phyloP scores from a whole-genome alignment of 352 stramenopile genomes.

The Phytophthora pistaciae region DNA sequence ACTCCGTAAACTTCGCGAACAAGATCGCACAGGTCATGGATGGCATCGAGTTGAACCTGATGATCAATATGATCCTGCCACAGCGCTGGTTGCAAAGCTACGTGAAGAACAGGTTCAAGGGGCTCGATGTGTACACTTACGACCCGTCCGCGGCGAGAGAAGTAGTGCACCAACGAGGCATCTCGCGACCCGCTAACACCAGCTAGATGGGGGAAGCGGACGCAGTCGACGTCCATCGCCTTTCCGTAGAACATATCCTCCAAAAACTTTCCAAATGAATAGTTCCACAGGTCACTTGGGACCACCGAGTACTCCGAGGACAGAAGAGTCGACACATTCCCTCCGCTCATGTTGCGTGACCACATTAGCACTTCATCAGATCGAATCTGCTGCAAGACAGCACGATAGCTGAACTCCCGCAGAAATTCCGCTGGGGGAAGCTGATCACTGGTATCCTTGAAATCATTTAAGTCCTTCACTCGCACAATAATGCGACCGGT shows the following conservation, averaged over 20 bases:
- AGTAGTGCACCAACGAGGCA: slow-evolving; percentile 78
- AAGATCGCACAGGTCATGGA: slow-evolving; percentile 80
- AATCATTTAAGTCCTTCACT: slow-evolving; percentile 76
- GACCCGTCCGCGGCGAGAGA: slow-evolving; percentile 74
- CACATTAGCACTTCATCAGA: slow-evolving; percentile 79
- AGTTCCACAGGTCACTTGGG: slow-evolving; percentile 80
- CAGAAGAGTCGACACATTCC: slow-evolving; percentile 27
- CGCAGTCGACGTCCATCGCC: slow-evolving; percentile 72
- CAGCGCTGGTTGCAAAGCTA: slow-evolving; percentile 82
- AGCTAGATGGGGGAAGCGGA: slow-evolving; percentile 71
- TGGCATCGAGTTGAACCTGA: slow-evolving; percentile 62
- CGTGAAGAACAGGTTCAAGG: slow-evolving; percentile 83
- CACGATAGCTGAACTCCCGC: slow-evolving; percentile 70
- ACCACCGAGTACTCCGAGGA: slow-evolving; percentile 69
- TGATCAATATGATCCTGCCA: slow-evolving; percentile 88
- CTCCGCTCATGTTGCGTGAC: slow-evolving; percentile 48
- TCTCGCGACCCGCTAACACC: slow-evolving; percentile 70
- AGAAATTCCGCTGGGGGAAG: slow-evolving; percentile 63
- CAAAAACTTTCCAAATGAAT: slow-evolving; percentile 90
- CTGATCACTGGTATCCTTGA: slow-evolving; percentile 70
- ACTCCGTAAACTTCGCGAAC: slow-evolving; percentile 78
- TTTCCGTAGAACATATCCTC: slow-evolving; percentile 90
- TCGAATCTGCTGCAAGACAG: slow-evolving; percentile 64
- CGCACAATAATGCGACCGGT: slow-evolving; percentile 74
- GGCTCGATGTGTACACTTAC: slow-evolving; percentile 84